phyloP scores from a whole-genome alignment of 495 filamentous ascomycete species.

The Penicillium mononematosum region DNA sequence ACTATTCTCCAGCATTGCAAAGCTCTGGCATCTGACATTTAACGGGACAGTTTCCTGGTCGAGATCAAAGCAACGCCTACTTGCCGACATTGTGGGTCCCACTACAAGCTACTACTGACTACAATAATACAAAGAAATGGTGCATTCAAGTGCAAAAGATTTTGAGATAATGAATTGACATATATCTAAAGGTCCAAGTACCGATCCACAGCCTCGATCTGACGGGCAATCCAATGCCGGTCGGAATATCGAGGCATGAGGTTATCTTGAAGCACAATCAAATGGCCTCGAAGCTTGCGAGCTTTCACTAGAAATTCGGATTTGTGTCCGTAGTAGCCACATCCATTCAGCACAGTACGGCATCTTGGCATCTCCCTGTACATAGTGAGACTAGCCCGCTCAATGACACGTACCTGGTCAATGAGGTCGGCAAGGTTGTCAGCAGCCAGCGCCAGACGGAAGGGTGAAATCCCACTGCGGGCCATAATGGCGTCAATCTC shows the following conservation, averaged over 20 bases:
- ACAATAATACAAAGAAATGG: not conserved
- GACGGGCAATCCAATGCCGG: not conserved
- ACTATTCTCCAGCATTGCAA: not conserved
- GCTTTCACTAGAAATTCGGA: not conserved
- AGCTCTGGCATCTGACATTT: not conserved
- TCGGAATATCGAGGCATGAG: not conserved
- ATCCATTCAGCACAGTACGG: not conserved
- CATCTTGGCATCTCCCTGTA: not conserved
- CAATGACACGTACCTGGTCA: not conserved
- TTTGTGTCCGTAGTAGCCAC: not conserved
- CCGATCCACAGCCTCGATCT: not conserved
- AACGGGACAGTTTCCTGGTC: not conserved
- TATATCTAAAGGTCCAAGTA: not conserved
- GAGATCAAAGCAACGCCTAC: not conserved
- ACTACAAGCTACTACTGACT: not conserved
- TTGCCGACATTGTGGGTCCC: not conserved
- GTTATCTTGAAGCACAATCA: not conserved
- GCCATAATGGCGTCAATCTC: not conserved
- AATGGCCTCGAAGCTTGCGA: not conserved
- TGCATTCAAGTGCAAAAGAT: not conserved
- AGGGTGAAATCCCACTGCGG: not conserved
- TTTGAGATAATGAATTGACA: not conserved
- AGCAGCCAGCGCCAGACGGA: not conserved
- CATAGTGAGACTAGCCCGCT: not conserved
- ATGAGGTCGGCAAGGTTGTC: not conserved